Conservation (phyloP, 306 rosid species). For the Medicago arabica region DNA sequence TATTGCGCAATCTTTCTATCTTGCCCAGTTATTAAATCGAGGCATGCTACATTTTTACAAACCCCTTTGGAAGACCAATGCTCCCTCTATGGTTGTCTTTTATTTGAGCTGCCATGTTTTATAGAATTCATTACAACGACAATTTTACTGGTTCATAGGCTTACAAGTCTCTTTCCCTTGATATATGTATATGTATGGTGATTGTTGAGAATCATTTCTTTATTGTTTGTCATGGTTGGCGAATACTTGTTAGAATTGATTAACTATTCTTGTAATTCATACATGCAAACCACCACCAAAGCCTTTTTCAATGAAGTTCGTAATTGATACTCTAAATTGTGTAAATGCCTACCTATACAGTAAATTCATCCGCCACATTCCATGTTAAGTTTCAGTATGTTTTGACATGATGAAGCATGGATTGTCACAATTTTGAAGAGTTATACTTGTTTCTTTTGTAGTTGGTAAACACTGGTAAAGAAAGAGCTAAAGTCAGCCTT, state of each 20-base stretch:
- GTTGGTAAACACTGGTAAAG: slow-evolving; percentile 96
- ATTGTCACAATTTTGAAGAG: slow-evolving; percentile 26
- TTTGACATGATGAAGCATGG: slow-evolving; percentile 16
- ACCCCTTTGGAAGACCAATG: slow-evolving; percentile 18
- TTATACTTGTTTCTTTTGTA: slow-evolving; percentile 52
- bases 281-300: not conserved
- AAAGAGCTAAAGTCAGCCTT: slow-evolving; percentile 99
- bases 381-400: slow-evolving; percentile 21
- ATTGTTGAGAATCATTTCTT: not conserved
- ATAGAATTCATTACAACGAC: not conserved
- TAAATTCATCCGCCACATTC: slow-evolving; percentile 13
- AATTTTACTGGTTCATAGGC: not conserved
- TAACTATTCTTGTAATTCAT: slow-evolving; percentile 16
- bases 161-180: slow-evolving; percentile 1
- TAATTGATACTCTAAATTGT: not conserved
- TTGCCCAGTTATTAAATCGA: slow-evolving; percentile 11
- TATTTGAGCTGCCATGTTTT: slow-evolving; percentile 6
- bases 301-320: not conserved
- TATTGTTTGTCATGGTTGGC: not conserved
- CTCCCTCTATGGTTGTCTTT: slow-evolving; percentile 17
- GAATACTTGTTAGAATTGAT: not conserved
- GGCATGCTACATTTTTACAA: not conserved
- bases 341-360: slow-evolving; percentile 16
- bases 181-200: slow-evolving; percentile 6
- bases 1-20: not conserved